Percentiles rank a stretch among this genome's conserved stretches.
Evolutionary conservation across 805 yeast genomes (phyloP).

Genomic region (Candida chauliodis): DNA sequence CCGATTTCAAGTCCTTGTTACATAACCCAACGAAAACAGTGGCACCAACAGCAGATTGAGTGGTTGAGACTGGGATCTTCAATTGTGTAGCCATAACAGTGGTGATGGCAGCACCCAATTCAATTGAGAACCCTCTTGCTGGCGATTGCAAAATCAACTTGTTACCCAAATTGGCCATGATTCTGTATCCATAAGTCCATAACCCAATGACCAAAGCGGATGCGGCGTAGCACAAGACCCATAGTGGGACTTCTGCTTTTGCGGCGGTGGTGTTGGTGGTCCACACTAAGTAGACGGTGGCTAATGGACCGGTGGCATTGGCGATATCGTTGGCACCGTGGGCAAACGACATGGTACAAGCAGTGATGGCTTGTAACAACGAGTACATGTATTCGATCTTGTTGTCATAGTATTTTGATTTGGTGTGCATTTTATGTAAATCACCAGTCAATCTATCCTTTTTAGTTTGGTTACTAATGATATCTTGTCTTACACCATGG

Average conservation of each 20-base stretch:
- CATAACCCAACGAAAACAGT: slow-evolving; percentile 74
- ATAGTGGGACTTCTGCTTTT: slow-evolving; percentile 61
- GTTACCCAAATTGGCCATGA: slow-evolving; percentile 71
- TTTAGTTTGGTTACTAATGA: slow-evolving; percentile 46
- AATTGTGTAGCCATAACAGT: slow-evolving; percentile 73
- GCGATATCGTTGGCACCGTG: slow-evolving; percentile 81
- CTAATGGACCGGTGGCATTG: slow-evolving; percentile 73
- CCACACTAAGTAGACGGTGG: slow-evolving; percentile 66
- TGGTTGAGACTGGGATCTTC: slow-evolving; percentile 70
- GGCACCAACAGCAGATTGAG: slow-evolving; percentile 77
- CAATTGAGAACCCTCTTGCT: slow-evolving; percentile 72
- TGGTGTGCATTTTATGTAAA: slow-evolving; percentile 48
- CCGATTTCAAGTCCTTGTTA: slow-evolving; percentile 58
- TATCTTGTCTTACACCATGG: slow-evolving; percentile 66
- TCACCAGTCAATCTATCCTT: slow-evolving; percentile 42
- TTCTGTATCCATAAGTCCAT: slow-evolving; percentile 70
- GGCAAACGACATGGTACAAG: slow-evolving; percentile 77
- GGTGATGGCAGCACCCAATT: slow-evolving; percentile 74
- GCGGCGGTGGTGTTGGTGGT: slow-evolving; percentile 39
- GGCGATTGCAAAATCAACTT: slow-evolving; percentile 74
- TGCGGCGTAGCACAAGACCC: slow-evolving; percentile 71
- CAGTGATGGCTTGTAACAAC: slow-evolving; percentile 66
- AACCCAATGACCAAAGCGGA: slow-evolving; percentile 62
- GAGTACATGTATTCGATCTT: slow-evolving; percentile 67
- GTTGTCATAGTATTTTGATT: slow-evolving; percentile 66